Evolutionary conservation across 2,329 filamentous ascomycete genomes (phyloP), one percentile per base, ranked within the genome.

Genomic region (Albophoma yamanashiensis): DNA sequence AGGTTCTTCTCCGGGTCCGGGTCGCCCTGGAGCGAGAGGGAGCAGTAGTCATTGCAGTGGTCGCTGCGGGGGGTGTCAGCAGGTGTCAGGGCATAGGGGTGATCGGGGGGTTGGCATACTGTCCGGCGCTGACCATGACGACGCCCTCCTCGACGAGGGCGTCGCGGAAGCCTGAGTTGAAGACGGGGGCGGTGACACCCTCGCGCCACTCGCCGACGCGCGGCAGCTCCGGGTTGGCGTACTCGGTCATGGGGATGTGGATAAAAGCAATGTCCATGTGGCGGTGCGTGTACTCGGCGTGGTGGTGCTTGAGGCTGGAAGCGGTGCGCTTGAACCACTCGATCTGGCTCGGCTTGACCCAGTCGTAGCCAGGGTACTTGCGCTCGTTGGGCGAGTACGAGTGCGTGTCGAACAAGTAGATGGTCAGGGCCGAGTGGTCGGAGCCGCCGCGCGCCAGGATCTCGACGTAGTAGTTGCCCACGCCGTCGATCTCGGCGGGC

Each of bases 191-290:
- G 0, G 93, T 97, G 17, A 94, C 89, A 22, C 85, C 81, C 72
- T 99, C 94, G 59, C 83, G 85, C 85, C 87, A 94, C 34, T 85
- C 79, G 12, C 94, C 94, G 15, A 75, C 63, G 34, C 72, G 72
- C 22, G 88, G 82, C 40, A 88, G 83, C 2, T 82, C 78, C 1
- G 75, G 70, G 57, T 87, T 82, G 45, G 82, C 80, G 69, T 97
- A 97, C 72, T 99, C 94, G 0, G 94, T 92, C 3, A 99, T 78
- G 0, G 94, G 94, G 60, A 99, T 99, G 71, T 99, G 94, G 63
- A 99, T 95, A 71, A 99, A 99, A 0, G 94, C 91, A 73, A 97
- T 84, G 70, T 99, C 89, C 83, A 99, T 90, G 71, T 97, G 94
- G 58, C 92, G 89, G 69, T 94, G 90, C 0, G 89, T 91, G 74